Conservation (phyloP, 129 eudicot species). For the Gnaphalium uliginosum region DNA sequence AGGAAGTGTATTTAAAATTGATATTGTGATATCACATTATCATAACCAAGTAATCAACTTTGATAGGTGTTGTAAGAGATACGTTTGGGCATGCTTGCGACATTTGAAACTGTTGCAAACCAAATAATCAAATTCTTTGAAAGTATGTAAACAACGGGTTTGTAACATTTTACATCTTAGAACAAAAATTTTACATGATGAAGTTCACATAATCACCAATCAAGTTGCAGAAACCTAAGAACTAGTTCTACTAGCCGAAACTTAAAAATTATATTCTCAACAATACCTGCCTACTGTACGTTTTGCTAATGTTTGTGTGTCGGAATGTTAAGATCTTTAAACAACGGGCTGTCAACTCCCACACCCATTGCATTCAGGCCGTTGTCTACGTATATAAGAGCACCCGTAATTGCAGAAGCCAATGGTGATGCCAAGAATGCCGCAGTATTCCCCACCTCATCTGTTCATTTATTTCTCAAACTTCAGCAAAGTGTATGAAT, state of each 20-base stretch:
- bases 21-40: too few species aligned
- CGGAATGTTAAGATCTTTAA: constrained; percentile 71
- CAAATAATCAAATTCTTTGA: not conserved
- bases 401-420: constrained; percentile 95
- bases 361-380: constrained; percentile 96
- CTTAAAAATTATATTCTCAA: constrained; percentile 36
- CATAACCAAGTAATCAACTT: not conserved
- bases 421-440: constrained; percentile 95
- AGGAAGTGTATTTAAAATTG: too few species aligned
- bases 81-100: not conserved
- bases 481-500: constrained; percentile 21
- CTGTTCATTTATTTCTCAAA: constrained; percentile 45
- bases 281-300: constrained; percentile 13
- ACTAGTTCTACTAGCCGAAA: constrained; percentile 29
- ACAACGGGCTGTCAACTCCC: constrained; percentile 85
- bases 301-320: constrained; percentile 43
- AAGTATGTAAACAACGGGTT: not conserved
- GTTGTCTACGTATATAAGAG: constrained; percentile 86
- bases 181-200: constrained; percentile 9
- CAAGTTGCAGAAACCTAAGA: constrained; percentile 19
- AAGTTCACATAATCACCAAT: constrained; percentile 7
- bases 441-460: constrained; percentile 88
- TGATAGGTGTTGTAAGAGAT: not conserved
- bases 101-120: not conserved
- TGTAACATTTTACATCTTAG: not conserved